Percentiles rank a stretch among this genome's conserved stretches.
Conservation (phyloP, 2,329 filamentous ascomycete genomes). For the Venturia nashicola region DNA sequence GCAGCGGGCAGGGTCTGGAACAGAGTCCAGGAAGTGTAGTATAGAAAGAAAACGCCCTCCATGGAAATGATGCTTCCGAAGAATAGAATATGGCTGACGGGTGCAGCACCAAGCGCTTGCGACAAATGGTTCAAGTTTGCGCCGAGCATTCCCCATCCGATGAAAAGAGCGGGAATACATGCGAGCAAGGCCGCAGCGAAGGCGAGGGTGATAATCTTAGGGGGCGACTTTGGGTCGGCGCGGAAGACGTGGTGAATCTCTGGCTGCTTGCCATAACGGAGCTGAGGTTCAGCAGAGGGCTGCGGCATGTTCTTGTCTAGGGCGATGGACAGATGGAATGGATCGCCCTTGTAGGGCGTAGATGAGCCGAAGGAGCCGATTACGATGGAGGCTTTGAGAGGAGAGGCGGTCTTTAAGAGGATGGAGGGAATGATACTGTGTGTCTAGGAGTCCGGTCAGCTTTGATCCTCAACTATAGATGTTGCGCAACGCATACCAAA, state of each 20-base stretch:
- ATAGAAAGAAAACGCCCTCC: slow-evolving; percentile 87
- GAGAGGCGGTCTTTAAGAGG: slow-evolving; percentile 54
- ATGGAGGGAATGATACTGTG: slow-evolving; percentile 82
- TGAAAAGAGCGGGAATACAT: slow-evolving; percentile 61
- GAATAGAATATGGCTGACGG: slow-evolving; percentile 72
- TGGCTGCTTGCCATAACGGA: slow-evolving; percentile 71
- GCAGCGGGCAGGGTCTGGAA: slow-evolving; percentile 77
- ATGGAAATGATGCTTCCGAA: slow-evolving; percentile 77
- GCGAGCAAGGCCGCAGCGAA: slow-evolving; percentile 64
- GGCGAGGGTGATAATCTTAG: slow-evolving; percentile 63
- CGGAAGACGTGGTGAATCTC: slow-evolving; percentile 91
- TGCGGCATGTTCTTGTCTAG: slow-evolving; percentile 49
- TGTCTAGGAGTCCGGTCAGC: slow-evolving; percentile 42
- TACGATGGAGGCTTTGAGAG: slow-evolving; percentile 68
- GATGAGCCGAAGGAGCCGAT: slow-evolving; percentile 77
- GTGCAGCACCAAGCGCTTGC: slow-evolving; percentile 63
- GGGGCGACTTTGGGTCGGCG: slow-evolving; percentile 65
- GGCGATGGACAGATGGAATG: slow-evolving; percentile 61
- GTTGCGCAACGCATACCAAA: slow-evolving; percentile 49
- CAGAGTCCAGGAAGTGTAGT: slow-evolving; percentile 85
- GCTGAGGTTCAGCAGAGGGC: slow-evolving; percentile 50
- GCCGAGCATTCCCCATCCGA: slow-evolving; percentile 65
- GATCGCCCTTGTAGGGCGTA: slow-evolving; percentile 51
- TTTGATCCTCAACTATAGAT: slow-evolving; percentile 16
- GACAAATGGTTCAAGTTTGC: slow-evolving; percentile 70